A percentile compares a stretch with the other conserved stretches of the same genome.
phyloP scores from a whole-genome alignment of 1,139 yeast species.

The Pichia sp. region DNA sequence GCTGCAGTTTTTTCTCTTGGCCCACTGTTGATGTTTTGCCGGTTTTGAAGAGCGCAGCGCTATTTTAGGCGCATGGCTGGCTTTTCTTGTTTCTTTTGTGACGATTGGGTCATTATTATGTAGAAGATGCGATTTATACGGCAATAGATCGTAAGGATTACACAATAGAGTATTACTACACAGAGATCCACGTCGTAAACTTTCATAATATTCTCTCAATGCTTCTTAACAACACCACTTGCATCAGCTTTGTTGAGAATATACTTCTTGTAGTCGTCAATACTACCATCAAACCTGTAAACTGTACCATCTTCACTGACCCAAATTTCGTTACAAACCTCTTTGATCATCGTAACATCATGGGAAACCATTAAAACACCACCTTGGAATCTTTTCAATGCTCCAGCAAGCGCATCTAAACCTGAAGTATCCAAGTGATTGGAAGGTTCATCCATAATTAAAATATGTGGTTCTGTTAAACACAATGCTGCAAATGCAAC shows the following conservation, averaged over 20 bases:
- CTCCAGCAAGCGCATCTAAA: constrained; percentile 89
- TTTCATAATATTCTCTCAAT: too few species aligned
- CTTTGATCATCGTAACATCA: constrained; percentile 84
- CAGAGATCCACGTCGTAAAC: too few species aligned
- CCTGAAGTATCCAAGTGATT: constrained; percentile 98
- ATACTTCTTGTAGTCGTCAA: constrained; percentile 83
- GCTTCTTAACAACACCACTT: constrained; percentile 85
- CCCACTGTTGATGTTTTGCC: too few species aligned
- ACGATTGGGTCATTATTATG: too few species aligned
- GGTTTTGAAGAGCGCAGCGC: too few species aligned
- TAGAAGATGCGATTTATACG: too few species aligned
- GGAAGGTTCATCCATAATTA: constrained; percentile 95
- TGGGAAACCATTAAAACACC: constrained; percentile 97
- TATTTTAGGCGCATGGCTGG: too few species aligned
- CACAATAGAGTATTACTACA: too few species aligned
- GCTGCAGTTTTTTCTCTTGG: too few species aligned
- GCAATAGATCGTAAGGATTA: too few species aligned
- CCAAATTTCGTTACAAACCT: constrained; percentile 92
- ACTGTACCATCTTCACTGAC: constrained; percentile 84
- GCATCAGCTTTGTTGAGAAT: constrained; percentile 71
- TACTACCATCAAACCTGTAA: constrained; percentile 71
- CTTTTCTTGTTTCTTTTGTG: too few species aligned
- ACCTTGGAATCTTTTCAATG: constrained; percentile 81
- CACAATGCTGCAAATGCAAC: constrained; percentile 97
- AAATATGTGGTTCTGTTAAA: constrained; percentile 82